Base-by-base conservation (phyloP, 164 flowering plant species). In the Vitis riparia region DNA sequence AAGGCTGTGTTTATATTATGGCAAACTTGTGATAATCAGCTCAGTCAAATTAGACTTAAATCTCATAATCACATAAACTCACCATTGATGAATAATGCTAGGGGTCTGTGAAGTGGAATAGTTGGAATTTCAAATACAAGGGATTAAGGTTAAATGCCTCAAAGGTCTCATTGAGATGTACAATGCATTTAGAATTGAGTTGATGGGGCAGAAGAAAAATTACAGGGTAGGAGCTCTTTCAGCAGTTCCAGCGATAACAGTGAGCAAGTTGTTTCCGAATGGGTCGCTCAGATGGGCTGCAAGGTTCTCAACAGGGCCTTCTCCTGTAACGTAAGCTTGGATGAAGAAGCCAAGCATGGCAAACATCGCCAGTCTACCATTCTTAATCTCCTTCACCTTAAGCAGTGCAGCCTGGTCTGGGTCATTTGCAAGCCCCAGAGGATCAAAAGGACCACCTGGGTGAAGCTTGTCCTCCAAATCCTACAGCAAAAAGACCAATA, bases 361-460 rank as follows among this genome's bases (percentile, higher is more conserved):
- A 70, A 95, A 95, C 99, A 95, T 95, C n/a, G 99, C 98, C 8
- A 95, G 83, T 65, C 99, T 83, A 3, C 99, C 99, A 57, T 95
- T 95, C 89, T 95, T 95, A 68, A 95, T 95, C 83, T 95, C 99
- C 86, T 95, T 95, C 80, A 95, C 99, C 87, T 93, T 93, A 68
- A 93, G 74, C 1, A 93, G 1, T 14, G 98, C 98, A 13, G 89
- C 91, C 75, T 93, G 97, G 77, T 93, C 98, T 2, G 97, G 98
- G 68, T 93, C 98, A 8, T 87, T 79, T 0, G 98, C 97, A 0
- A 93, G 80, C 9, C 97, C 98, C 84, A 93, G 67, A 44, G 98
- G 98, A 69, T 93, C 98, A 59, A 93, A 93, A 13, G 98, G 97
- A 66, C 98, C 98, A 59, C 98, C 98, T 8, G 98, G 98, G 79